Evolutionary conservation across 495 filamentous ascomycete genomes (phyloP), one percentile per base, ranked within the genome.

Genomic region (Penicillium argentinense): DNA sequence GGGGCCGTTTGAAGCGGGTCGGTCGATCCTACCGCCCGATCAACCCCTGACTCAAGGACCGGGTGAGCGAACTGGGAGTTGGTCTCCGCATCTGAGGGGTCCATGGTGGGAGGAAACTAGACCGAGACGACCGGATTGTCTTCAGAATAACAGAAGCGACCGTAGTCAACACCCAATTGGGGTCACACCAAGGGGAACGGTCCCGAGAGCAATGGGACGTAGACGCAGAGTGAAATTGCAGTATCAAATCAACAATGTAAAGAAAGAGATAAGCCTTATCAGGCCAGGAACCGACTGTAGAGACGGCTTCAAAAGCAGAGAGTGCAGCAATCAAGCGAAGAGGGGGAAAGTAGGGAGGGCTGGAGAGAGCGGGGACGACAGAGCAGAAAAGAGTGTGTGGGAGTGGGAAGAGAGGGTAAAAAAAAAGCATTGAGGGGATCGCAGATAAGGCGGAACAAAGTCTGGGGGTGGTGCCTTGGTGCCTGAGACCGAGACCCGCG

Each of bases 61-160:
- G 22, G 42, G 19, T 17, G n/a, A n/a, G n/a, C n/a, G n/a, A n/a
- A n/a, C n/a, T n/a, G n/a, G n/a, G n/a, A 16, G 24, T 28, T 46
- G 17, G 34, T 29, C 36, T 24, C 9, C 25, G 32, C 19, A 28
- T 49, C 22, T 18, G 42, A 25, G 43, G 61, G 23, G 45, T 65
- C 64, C 62, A 68, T 69, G n/a, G 14, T 47, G 29, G 39, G 12
- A 30, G 7, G 17, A 7, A 18, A n/a, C n/a, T 7, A 12, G 17
- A 22, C 9, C 14, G 17, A 36, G n/a, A n/a, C n/a, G n/a, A n/a
- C n/a, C n/a, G n/a, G n/a, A n/a, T n/a, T n/a, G n/a, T n/a, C n/a
- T n/a, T n/a, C n/a, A n/a, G n/a, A n/a, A n/a, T n/a, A n/a, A n/a
- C n/a, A n/a, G n/a, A n/a, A n/a, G n/a, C n/a, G n/a, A n/a, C n/a